Evolutionary conservation across 176 grass and related monocot species (phyloP).

Genomic region (Eremochloa ophiuroides): DNA sequence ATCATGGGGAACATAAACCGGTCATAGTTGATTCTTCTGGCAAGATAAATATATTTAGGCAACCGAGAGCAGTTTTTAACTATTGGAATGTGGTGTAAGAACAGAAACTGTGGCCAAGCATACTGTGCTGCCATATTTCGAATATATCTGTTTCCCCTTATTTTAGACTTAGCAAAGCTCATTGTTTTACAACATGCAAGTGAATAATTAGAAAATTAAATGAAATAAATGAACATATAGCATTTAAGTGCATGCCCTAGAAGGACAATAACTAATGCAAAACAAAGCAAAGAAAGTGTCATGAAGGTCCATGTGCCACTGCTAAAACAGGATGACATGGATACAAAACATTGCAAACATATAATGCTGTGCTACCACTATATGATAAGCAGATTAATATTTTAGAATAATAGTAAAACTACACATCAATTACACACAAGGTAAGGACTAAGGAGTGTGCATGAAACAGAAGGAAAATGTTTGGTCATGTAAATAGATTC

Average conservation of each 20-base stretch:
- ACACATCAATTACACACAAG: background rate
- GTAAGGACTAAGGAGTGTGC: background rate
- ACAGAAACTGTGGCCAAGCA: background rate
- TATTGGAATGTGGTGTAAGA: background rate
- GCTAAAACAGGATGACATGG: background rate
- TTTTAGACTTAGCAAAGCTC: background rate
- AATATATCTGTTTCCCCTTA: background rate
- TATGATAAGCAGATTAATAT: background rate
- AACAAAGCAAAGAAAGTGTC: background rate
- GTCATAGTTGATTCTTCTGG: background rate
- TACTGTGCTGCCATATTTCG: background rate
- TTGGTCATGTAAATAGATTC: background rate
- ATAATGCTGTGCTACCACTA: background rate
- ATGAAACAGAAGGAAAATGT: constrained; percentile 1
- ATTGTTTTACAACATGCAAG: constrained; percentile 1
- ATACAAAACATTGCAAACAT: constrained; percentile 6
- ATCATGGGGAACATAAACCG: background rate
- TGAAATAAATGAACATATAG: background rate
- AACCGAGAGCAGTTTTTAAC: background rate
- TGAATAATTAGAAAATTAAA: background rate
- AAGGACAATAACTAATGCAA: background rate
- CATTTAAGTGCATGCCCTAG: background rate
- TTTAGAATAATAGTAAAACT: background rate
- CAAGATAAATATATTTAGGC: constrained; percentile 9
- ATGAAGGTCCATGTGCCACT: background rate